Percentiles rank a stretch among this genome's conserved stretches.
phyloP scores from a whole-genome alignment of 352 stramenopile genomes.

The Pythium folliculosum region DNA sequence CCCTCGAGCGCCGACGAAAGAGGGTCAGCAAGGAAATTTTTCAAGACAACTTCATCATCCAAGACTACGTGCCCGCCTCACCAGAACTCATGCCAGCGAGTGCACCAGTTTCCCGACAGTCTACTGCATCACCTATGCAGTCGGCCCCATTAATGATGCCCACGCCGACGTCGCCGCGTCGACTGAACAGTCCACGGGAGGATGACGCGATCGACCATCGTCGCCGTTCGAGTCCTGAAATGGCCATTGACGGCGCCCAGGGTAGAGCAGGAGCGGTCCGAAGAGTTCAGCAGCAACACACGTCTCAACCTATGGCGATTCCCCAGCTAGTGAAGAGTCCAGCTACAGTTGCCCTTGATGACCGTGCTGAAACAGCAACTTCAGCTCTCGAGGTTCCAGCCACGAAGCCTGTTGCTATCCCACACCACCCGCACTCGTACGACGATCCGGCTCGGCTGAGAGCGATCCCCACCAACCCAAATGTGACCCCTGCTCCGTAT shows the following conservation, averaged over 20 bases:
- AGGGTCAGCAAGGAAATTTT: conserved; percentile 48
- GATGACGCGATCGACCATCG: conserved; percentile 21
- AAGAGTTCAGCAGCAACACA: conserved; percentile 31
- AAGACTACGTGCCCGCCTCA: conserved; percentile 80
- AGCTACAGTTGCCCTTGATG: conserved; percentile 29
- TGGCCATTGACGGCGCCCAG: not conserved
- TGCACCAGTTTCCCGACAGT: not conserved
- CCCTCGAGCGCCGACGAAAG: conserved; percentile 42
- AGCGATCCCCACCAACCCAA: conserved; percentile 49
- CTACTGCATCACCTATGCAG: not conserved
- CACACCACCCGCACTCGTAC: conserved; percentile 73
- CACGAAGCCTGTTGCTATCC: conserved; percentile 22
- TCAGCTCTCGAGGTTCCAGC: conserved; percentile 25
- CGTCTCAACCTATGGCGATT: conserved; percentile 86
- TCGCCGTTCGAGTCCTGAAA: conserved; percentile 46
- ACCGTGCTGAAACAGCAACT: conserved; percentile 25
- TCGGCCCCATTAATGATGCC: conserved; percentile 13
- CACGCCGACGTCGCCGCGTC: not conserved
- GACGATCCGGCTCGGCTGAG: conserved; percentile 56
- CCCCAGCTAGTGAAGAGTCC: conserved; percentile 52
- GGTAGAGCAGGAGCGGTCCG: conserved; percentile 10
- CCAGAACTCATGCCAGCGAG: conserved; percentile 36
- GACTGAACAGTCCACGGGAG: not conserved
- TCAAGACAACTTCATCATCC: conserved; percentile 81
- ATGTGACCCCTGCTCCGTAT: conserved; percentile 70